Base-by-base conservation (phyloP, 2,329 filamentous ascomycete genomes). In the Plenodomus biglobosus region DNA sequence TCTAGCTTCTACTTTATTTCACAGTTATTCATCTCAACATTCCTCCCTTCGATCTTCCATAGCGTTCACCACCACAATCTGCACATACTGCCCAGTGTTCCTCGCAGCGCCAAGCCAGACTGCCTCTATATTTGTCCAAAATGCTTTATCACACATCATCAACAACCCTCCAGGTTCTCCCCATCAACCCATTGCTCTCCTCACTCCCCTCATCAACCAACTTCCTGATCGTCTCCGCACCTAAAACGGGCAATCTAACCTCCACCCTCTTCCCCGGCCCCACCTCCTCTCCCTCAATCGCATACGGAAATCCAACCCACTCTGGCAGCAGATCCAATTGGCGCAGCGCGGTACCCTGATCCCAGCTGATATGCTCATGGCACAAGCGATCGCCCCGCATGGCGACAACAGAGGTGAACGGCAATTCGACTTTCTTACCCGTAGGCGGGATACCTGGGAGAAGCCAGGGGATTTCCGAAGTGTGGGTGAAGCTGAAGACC, bases 321-420 rank as follows among this genome's bases (percentile, higher is more conserved):
- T 87, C 79, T 0, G 84, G 84, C 42, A 89, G 63, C 17, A 87
- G 63, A 0, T 82, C 85, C 1, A 86, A 66, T 62, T 88, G 85
- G 6, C 75, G 68, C 8, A 89, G 70, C 1, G 82, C 78, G 0
- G 82, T 85, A 0, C 76, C 81, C 64, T 88, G 85, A 50, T 89
- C 85, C 85, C 85, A 89, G 13, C 78, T 73, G 37, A 89, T 88
- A 57, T 88, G 85, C 64, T 89, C 86, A 54, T 88, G 84, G 55
- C 83, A 87, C 0, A 89, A 70, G 0, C 85, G 75, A 61, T 88
- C 85, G 2, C 86, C 86, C 1, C 86, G 79, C 44, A 88, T 78
- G 46, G 85, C 86, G 3, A 88, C 85, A 0, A 88, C 76, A 2
- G 80, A 76, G 0, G 80, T 86, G 52, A 88, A 81, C 0, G 86